phyloP scores from a whole-genome alignment of 2,329 filamentous ascomycete genomes.

The Penicillium olsonii region DNA sequence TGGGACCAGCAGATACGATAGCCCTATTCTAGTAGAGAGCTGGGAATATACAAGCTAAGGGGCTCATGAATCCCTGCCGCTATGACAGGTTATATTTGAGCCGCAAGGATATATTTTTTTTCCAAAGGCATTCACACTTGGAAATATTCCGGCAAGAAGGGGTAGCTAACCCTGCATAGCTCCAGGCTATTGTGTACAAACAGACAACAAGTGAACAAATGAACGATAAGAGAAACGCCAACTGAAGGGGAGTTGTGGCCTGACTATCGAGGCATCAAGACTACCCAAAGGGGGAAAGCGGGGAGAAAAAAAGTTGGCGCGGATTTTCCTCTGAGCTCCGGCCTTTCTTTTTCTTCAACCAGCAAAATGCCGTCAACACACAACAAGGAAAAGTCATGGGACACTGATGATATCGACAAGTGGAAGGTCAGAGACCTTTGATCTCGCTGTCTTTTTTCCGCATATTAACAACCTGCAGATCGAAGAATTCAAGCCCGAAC shows the following conservation, averaged over 20 bases:
- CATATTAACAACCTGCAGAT: conserved; percentile 55
- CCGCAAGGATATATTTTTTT: no score
- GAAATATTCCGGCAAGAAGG: no score
- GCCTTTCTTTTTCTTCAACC: conserved; percentile 13
- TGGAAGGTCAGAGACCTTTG: conserved; percentile 68
- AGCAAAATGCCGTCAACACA: conserved; percentile 79
- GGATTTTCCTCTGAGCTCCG: conserved; percentile 25
- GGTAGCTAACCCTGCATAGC: no score
- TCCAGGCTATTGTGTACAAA: no score
- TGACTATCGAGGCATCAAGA: conserved; percentile 5
- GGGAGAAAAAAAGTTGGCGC: conserved; percentile 30
- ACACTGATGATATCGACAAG: conserved; percentile 95
- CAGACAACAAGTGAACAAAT: no score
- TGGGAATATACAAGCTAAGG: no score
- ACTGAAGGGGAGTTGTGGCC: neutral
- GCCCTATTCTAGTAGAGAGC: no score
- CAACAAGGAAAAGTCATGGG: conserved; percentile 89
- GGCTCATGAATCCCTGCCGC: no score
- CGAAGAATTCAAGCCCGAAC: conserved; percentile 79
- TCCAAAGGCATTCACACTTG: no score
- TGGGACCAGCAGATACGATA: no score
- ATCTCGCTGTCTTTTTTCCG: neutral
- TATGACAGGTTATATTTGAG: no score
- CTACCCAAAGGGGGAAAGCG: conserved; percentile 23
- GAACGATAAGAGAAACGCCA: no score